Evolutionary conservation across 2,329 filamentous ascomycete genomes (phyloP), one percentile per base, ranked within the genome.

Genomic region (Arthroderma sp.): DNA sequence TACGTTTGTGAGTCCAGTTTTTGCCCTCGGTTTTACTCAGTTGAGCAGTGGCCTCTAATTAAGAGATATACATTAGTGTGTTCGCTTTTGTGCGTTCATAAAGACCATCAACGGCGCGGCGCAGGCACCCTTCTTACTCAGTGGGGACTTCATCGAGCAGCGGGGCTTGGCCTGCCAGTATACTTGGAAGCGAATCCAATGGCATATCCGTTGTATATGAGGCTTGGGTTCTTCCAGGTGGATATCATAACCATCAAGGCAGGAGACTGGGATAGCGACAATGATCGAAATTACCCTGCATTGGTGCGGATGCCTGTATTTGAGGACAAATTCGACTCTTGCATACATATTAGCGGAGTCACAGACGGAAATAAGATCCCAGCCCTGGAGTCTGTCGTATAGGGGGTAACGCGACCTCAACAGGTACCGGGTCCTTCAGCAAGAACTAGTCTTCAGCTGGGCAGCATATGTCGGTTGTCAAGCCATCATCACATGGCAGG

Each of bases 91-190:
- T 54, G 53, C 42, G 50, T 49, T 29, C 47, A 54, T 43, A 55
- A 55, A 1, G 43, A 47, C 29, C 51, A 54, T 38, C 55, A 56
- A 11, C 45, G 52, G 5, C 49, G 43, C 8, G 57, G 57, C 3
- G 52, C 49, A 1, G 54, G 53, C 15, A 47, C 47, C 6, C 36
- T 53, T 32, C 47, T 59, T 10, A 46, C 57, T 5, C 5, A 43
- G 22, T 60, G 56, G 54, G 57, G 57, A 10, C 44, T 47, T 1
- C 40, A 38, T 3, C 50, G 46, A 32, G 56, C 54, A 3, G 52
- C 56, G 46, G 41, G 46, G n/a, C 28, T 52, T 11, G 53, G 54
- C 6, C 33, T 57, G 4, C 47, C 47, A 36, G 36, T 33, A 5
- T 55, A 48, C 31, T 47, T 58, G 5, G 55, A 57, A 9, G 49